Percentiles rank a stretch among this genome's conserved stretches.
Conservation (phyloP, 192 early-diverging fungal genomes). For the Podila verticillata region DNA sequence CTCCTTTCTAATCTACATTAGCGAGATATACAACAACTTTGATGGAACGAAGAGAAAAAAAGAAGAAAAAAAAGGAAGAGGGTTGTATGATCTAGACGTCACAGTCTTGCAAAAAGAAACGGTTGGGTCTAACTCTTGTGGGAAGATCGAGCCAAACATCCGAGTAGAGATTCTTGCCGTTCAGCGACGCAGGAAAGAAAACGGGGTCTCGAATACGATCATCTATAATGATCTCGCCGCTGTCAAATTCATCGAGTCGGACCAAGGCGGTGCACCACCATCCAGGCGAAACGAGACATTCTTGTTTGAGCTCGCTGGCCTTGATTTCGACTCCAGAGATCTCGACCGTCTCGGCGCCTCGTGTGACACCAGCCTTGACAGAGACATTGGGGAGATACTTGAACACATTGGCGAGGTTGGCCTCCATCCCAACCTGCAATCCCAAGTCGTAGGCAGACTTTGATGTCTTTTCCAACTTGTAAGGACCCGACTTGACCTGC, state of each 20-base stretch:
- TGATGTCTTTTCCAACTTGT: slow-evolving; percentile 19
- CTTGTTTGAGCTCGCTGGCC: slow-evolving; percentile 7
- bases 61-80: too few species aligned
- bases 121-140: neutral
- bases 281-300: slow-evolving; percentile 16
- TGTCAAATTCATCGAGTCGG: slow-evolving; percentile 9
- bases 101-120: too few species aligned
- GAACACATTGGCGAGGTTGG: slow-evolving; percentile 19
- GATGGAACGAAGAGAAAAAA: too few species aligned
- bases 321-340: slow-evolving; percentile 6
- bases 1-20: too few species aligned
- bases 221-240: slow-evolving; percentile 4
- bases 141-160: slow-evolving; percentile 11
- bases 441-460: slow-evolving; percentile 15
- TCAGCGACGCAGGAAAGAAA: slow-evolving; percentile 18
- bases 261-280: slow-evolving; percentile 16
- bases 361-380: slow-evolving; percentile 15
- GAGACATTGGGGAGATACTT: slow-evolving; percentile 13
- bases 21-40: too few species aligned
- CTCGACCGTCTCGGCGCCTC: slow-evolving; percentile 7
- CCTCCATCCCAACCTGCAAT: slow-evolving; percentile 16
- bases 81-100: too few species aligned
- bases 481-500: slow-evolving; percentile 17
- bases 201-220: neutral
- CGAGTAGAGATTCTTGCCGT: slow-evolving; percentile 15